These are phyloP conservation scores for Colletotrichum navitas DNA, from an alignment of 2,329 filamentous ascomycete genomes.

Conservation along the genomic window DNA sequence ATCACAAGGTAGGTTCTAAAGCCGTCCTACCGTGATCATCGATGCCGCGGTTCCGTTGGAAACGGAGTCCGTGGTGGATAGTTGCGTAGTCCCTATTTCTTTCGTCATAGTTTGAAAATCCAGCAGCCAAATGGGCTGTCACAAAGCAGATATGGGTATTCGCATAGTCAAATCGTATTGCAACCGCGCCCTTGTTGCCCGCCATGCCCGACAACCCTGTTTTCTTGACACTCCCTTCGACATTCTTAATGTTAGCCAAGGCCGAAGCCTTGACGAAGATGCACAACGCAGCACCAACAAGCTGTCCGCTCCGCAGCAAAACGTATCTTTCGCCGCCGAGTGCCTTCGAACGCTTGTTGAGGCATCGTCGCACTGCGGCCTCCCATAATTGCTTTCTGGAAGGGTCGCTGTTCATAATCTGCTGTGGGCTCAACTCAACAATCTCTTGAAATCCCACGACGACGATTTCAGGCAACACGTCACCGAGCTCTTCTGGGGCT, in stretches of 20 bases:
- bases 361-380: conserved; percentile 77
- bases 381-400: conserved; percentile 90
- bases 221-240: conserved; percentile 96
- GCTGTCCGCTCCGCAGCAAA: conserved; percentile 88
- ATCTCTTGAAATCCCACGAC: conserved; percentile 98
- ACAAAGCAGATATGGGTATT: conserved; percentile 95
- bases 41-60: conserved; percentile 91
- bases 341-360: conserved; percentile 78
- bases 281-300: conserved; percentile 92
- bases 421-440: conserved; percentile 95
- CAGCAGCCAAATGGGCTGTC: conserved; percentile 94
- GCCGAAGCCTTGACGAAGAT: conserved; percentile 88
- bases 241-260: conserved; percentile 89
- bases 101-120: conserved; percentile 97
- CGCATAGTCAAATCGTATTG: conserved; percentile 94
- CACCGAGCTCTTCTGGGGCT: conserved; percentile 71
- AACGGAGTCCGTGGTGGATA: conserved; percentile 87
- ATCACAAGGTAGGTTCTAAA: neutral
- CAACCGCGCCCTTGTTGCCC: conserved; percentile 97
- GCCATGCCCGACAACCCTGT: conserved; percentile 95
- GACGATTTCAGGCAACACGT: conserved; percentile 83
- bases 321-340: conserved; percentile 85
- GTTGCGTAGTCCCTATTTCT: conserved; percentile 93
- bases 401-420: conserved; percentile 99
- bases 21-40: conserved; percentile 80